A percentile compares a stretch with the other conserved stretches of the same genome.
Evolutionary conservation across 345 rosid genomes (phyloP).

Genomic region (Syzygium oleosum): DNA sequence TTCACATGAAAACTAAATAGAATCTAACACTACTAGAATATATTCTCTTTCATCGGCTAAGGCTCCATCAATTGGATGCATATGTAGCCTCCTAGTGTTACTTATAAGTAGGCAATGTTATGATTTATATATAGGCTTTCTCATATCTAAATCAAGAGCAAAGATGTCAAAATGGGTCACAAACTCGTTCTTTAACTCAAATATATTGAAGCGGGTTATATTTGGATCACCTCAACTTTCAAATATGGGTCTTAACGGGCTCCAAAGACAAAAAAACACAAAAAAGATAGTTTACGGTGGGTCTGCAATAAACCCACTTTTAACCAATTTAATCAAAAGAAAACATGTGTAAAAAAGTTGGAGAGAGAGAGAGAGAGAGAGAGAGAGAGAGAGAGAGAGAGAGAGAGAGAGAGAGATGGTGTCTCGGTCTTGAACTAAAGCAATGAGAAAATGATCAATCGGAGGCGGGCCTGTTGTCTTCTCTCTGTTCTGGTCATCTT

Average conservation of each 20-base stretch:
- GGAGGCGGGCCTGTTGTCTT: too few species aligned
- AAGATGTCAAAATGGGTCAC: neutral
- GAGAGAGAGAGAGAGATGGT: too few species aligned
- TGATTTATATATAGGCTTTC: neutral
- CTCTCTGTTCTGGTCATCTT: too few species aligned
- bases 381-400: too few species aligned
- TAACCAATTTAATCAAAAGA: neutral
- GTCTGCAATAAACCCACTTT: neutral
- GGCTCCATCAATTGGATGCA: neutral
- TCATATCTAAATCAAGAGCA: neutral
- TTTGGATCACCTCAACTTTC: neutral
- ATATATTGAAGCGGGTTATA: neutral
- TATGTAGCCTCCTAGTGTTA: neutral
- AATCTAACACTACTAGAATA: too few species aligned
- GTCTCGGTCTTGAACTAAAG: too few species aligned
- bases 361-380: neutral
- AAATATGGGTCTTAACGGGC: neutral
- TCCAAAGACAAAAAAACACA: neutral
- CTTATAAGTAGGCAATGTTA: neutral
- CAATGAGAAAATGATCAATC: too few species aligned
- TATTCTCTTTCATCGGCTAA: too few species aligned
- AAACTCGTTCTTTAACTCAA: neutral
- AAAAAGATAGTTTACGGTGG: neutral
- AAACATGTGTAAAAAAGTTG: neutral
- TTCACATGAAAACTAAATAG: too few species aligned